phyloP scores from a whole-genome alignment of 2,329 filamentous ascomycete genomes.

The Cucurbitaria berberidis region DNA sequence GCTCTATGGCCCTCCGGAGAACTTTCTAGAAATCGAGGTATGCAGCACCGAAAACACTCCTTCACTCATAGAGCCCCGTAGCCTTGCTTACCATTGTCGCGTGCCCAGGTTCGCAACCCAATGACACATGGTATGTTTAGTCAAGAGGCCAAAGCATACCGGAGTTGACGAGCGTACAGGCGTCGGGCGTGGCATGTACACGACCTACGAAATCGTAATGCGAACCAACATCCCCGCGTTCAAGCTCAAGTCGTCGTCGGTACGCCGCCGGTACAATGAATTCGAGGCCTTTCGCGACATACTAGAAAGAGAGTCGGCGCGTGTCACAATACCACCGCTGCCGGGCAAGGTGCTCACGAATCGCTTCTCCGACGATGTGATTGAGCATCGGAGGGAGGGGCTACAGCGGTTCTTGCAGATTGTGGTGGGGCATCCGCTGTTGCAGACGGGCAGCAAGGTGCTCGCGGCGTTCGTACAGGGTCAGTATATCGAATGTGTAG shows the following conservation, averaged over 20 bases:
- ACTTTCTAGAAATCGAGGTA: slow-evolving; percentile 98
- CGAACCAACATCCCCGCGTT: slow-evolving; percentile 99
- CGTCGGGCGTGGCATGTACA: slow-evolving; percentile 95
- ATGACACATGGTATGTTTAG: slow-evolving; percentile 33
- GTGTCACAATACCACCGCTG: slow-evolving; percentile 93
- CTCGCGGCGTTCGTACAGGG: slow-evolving; percentile 96
- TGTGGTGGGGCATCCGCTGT: slow-evolving; percentile 91
- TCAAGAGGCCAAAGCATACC: background rate
- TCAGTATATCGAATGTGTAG: slow-evolving; percentile 48
- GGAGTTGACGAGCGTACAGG: slow-evolving; percentile 72
- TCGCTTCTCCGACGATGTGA: slow-evolving; percentile 96
- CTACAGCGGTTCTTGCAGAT: slow-evolving; percentile 97
- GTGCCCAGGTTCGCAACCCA: slow-evolving; percentile 81
- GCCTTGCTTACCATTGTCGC: slow-evolving; percentile 32
- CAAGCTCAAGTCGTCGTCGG: slow-evolving; percentile 83
- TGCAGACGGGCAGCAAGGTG: slow-evolving; percentile 98
- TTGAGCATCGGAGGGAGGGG: slow-evolving; percentile 89
- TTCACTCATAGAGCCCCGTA: slow-evolving; percentile 10
- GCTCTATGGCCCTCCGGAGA: slow-evolving; percentile 97
- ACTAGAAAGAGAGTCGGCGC: slow-evolving; percentile 89
- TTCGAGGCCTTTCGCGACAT: slow-evolving; percentile 99
- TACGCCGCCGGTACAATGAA: slow-evolving; percentile 93
- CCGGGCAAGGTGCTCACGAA: slow-evolving; percentile 99
- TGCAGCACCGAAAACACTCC: slow-evolving; percentile 1
- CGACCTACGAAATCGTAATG: slow-evolving; percentile 97